These are phyloP conservation scores for Metschnikowia hibisci DNA, from an alignment of 805 yeast species.

Conservation along the genomic window DNA sequence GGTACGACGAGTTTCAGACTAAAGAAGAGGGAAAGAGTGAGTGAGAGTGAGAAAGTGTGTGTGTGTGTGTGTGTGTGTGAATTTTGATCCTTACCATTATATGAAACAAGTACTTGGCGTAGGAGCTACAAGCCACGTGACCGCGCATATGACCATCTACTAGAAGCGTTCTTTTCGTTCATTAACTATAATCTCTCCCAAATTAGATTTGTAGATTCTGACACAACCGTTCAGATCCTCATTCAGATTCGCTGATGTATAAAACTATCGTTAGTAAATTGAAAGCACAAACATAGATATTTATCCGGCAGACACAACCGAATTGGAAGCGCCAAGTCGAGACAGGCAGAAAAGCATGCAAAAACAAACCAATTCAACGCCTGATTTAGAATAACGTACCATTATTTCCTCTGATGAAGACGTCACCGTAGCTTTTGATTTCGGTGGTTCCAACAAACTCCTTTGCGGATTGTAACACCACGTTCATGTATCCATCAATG, in stretches of 20 bases:
- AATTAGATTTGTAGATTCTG: too few species aligned
- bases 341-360: background rate
- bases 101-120: too few species aligned
- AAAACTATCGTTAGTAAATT: constrained; percentile 36
- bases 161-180: background rate
- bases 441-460: constrained; percentile 54
- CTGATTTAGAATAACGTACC: constrained; percentile 49
- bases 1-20: too few species aligned
- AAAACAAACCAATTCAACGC: background rate
- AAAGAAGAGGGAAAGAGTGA: too few species aligned
- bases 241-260: constrained; percentile 36
- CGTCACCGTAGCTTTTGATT: constrained; percentile 61
- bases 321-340: too few species aligned
- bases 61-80: too few species aligned
- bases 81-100: too few species aligned
- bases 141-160: too few species aligned
- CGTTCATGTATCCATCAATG: constrained; percentile 96
- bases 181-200: background rate
- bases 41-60: too few species aligned
- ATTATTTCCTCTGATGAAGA: constrained; percentile 82
- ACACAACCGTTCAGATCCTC: background rate
- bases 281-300: background rate
- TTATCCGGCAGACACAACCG: background rate
- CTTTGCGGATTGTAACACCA: constrained; percentile 73
- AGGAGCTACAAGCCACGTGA: too few species aligned